Base-by-base conservation (phyloP, 257 asterid species). In the Solanum chiquidenum region DNA sequence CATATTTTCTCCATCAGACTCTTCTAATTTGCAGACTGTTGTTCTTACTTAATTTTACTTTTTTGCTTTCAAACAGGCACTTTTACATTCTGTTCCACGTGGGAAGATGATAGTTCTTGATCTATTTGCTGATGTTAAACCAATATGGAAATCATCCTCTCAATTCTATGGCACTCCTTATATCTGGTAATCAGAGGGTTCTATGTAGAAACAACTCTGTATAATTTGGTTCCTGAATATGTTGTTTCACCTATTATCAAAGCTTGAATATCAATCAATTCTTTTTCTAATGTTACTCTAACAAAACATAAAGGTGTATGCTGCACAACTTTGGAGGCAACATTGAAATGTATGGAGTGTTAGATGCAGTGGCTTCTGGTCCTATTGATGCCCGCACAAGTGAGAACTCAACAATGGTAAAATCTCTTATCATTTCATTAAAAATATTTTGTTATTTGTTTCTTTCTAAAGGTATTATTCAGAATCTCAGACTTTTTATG, bases 81-180 rank as follows among this genome's bases (percentile, higher is more conserved):
- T 97, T 92, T 90, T 97, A 77, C 99, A 97, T 91, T 97, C 99
- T 84, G 99, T 97, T 91, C 99, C 99, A 83, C 92, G 89, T 86
- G 99, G 99, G 92, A 95, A 95, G 95, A 97, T 97, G 99, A 94
- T 97, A 88, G 99, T 97, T 89, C 98, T 97, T 62, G 99, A 97
- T 94, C 95, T 97, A 86, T 97, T 97, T 91, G 99, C 99, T 85
- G 99, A 97, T 87, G 99, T 92, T 91, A 95, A 95, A 89, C 99
- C 99, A 87, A 87, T 97, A 83, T 97, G 99, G 99, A 95, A 93
- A 86, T 92, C 96, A 34, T 97, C 99, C 34, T 93, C 94, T 91
- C 98, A 97, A 84, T 97, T 97, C 92, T 97, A 97, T 88, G 90
- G 90, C 91, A 94, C 98, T 88, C 99, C 98, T 80, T 97, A 94